phyloP scores from a whole-genome alignment of 306 rosid genomes.

The Inga laurina region DNA sequence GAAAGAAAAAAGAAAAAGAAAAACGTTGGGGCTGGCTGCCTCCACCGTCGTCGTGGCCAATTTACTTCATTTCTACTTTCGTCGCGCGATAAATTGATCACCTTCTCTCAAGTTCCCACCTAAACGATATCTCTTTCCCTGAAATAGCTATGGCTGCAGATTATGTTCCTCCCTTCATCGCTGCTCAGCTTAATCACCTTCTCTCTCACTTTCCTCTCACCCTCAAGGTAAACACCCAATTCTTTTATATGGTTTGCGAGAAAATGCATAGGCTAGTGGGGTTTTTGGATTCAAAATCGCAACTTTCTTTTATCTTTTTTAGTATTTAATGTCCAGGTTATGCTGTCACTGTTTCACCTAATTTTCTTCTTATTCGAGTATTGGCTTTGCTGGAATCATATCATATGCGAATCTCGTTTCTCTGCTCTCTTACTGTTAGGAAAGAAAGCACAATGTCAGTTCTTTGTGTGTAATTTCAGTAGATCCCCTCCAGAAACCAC shows the following conservation, averaged over 20 bases:
- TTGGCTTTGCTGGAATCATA: not conserved
- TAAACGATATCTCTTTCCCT: not conserved
- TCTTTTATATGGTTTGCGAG: not conserved
- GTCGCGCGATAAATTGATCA: not conserved
- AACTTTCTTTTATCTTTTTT: not conserved
- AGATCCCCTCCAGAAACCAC: not conserved
- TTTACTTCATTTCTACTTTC: not conserved
- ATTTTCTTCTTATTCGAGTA: not conserved
- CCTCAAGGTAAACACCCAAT: conserved; percentile 55
- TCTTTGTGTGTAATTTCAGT: not conserved
- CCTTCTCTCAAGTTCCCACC: not conserved
- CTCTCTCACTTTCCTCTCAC: conserved; percentile 58
- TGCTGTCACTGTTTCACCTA: not conserved
- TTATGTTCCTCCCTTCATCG: conserved; percentile 67
- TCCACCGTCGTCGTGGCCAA: not conserved
- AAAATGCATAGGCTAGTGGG: not conserved
- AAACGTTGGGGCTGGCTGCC: not conserved
- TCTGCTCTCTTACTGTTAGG: not conserved
- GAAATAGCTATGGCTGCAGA: conserved; percentile 50
- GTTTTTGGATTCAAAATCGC: not conserved
- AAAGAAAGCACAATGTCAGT: not conserved
- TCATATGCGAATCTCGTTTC: not conserved
- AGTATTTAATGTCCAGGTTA: not conserved
- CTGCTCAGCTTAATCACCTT: conserved; percentile 78
- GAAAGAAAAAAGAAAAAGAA: no score